Evolutionary conservation across 2,329 filamentous ascomycete species (phyloP).

Genomic region (Calonectria multiphialidica): DNA sequence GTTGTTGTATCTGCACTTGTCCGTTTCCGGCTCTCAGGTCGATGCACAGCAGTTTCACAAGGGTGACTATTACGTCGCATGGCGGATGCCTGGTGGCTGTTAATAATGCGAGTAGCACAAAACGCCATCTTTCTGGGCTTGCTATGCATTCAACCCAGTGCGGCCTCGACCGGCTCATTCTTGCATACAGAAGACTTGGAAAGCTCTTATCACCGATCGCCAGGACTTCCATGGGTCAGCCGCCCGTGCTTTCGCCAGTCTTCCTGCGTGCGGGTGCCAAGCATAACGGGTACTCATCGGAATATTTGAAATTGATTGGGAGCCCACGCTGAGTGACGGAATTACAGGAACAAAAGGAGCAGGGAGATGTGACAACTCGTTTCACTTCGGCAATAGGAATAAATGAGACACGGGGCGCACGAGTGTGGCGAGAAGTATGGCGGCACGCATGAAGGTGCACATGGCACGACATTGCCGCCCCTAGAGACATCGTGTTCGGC

Average conservation of each 20-base stretch:
- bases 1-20: constrained; percentile 4
- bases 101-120: not conserved
- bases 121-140: not conserved
- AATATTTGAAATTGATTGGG: not conserved
- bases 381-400: constrained; percentile 7
- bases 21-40: constrained; percentile 25
- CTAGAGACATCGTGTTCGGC: not conserved
- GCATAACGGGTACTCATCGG: not conserved
- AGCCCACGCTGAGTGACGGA: not conserved
- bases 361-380: not conserved
- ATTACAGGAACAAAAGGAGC: not conserved
- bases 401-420: not conserved
- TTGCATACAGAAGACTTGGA: not conserved
- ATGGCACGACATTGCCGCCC: not conserved
- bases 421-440: not conserved
- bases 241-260: not conserved
- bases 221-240: not conserved
- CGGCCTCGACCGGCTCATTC: not conserved
- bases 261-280: not conserved
- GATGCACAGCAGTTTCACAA: constrained; percentile 22
- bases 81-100: not conserved
- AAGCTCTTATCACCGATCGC: not conserved
- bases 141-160: not conserved
- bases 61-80: constrained; percentile 15
- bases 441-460: not conserved